Evolutionary conservation across 805 yeast genomes (phyloP).

Genomic region (Lipomyces oligophaga): DNA sequence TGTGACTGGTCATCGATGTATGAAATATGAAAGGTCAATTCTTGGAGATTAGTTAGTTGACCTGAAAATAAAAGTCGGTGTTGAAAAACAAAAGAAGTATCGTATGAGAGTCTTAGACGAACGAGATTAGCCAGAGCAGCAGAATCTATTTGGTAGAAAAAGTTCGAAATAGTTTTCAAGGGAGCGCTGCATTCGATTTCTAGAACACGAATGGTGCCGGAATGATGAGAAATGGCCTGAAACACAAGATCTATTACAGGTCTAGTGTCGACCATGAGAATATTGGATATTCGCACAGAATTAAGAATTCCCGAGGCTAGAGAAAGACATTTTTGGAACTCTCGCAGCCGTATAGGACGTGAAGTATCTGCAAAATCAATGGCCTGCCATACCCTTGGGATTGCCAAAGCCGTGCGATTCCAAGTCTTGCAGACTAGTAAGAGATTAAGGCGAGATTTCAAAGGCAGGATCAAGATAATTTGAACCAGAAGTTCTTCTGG

Average conservation of each 20-base stretch:
- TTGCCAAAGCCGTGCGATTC: background rate
- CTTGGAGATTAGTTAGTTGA: slow-evolving; percentile 3
- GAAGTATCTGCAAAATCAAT: slow-evolving; percentile 6
- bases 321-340: background rate
- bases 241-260: too few species aligned
- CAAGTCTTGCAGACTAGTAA: slow-evolving; percentile 6
- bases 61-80: background rate
- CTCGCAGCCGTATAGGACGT: slow-evolving; percentile 5
- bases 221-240: too few species aligned
- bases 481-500: slow-evolving; percentile 1
- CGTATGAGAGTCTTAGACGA: background rate
- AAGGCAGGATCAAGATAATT: slow-evolving; percentile 2
- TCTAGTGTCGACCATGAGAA: too few species aligned
- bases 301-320: background rate
- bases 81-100: too few species aligned
- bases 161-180: background rate
- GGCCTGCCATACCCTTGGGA: slow-evolving; percentile 4
- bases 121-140: background rate
- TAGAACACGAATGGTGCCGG: too few species aligned
- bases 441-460: slow-evolving; percentile 1
- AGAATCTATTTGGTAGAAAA: background rate
- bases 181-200: too few species aligned
- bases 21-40: background rate
- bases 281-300: too few species aligned
- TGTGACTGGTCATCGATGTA: background rate